phyloP scores from a whole-genome alignment of 2,329 filamentous ascomycete species.

The Dothideomycetes sp. region DNA sequence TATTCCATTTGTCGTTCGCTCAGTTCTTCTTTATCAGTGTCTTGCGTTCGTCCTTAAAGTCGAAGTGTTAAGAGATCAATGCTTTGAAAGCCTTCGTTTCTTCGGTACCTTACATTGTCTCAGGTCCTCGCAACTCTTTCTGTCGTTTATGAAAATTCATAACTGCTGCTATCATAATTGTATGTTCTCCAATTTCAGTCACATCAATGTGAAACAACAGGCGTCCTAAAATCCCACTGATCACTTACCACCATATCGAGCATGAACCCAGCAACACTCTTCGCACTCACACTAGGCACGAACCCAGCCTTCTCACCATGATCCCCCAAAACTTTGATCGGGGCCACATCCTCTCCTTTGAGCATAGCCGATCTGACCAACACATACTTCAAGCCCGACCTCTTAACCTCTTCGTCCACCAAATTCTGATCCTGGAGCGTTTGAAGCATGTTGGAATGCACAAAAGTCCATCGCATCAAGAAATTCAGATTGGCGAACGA shows the following conservation, averaged over 20 bases:
- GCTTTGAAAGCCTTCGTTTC: too few species aligned
- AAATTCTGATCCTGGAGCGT: conserved; percentile 40
- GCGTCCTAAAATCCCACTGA: conserved; percentile 37
- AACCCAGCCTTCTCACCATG: conserved; percentile 34
- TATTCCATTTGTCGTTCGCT: too few species aligned
- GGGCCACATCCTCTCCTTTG: conserved; percentile 28
- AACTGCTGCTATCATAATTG: too few species aligned
- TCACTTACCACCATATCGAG: conserved; percentile 34
- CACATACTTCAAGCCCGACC: conserved; percentile 31
- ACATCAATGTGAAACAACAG: conserved; percentile 37
- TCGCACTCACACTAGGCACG: conserved; percentile 29
- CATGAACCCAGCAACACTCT: conserved; percentile 38
- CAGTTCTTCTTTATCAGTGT: too few species aligned
- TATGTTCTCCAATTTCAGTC: too few species aligned
- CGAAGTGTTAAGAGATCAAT: too few species aligned
- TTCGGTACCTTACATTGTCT: too few species aligned
- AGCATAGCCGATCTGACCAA: conserved; percentile 37
- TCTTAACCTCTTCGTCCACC: conserved; percentile 35
- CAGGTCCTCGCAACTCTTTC: too few species aligned
- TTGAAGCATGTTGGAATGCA: conserved; percentile 37
- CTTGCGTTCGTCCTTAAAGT: too few species aligned
- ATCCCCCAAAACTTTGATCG: conserved; percentile 33
- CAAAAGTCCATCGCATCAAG: conserved; percentile 36
- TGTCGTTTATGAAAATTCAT: too few species aligned
- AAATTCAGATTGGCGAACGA: conserved; percentile 36